Evolutionary conservation across 2,329 filamentous ascomycete genomes (phyloP).

Genomic region (Nemania sp.): DNA sequence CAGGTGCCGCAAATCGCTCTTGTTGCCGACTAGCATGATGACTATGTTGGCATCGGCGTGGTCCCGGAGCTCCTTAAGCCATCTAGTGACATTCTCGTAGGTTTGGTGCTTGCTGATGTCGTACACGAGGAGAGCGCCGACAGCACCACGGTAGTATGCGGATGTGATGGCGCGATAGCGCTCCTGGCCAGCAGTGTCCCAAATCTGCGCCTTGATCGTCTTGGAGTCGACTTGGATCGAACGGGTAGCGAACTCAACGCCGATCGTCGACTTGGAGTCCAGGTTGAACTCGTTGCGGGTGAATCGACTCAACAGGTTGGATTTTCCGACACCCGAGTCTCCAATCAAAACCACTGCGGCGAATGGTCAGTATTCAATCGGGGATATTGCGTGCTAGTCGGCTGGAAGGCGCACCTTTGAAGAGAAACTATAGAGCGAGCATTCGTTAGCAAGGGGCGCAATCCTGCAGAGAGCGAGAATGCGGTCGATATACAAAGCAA

Average conservation of each 20-base stretch:
- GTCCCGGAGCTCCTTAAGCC: conserved; percentile 97
- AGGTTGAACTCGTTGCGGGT: conserved; percentile 99
- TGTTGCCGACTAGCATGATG: conserved; percentile 99
- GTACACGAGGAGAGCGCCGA: conserved; percentile 96
- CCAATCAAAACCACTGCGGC: conserved; percentile 90
- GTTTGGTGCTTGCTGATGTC: conserved; percentile 99
- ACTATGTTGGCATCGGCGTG: conserved; percentile 99
- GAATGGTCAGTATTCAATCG: conserved; percentile 33
- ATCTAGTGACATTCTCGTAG: conserved; percentile 97
- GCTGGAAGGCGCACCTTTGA: conserved; percentile 73
- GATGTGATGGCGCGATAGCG: conserved; percentile 99
- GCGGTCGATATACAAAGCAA: not conserved
- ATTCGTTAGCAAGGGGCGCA: conserved; percentile 39
- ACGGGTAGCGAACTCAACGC: conserved; percentile 97
- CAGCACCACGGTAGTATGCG: conserved; percentile 97
- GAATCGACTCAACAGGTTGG: conserved; percentile 98
- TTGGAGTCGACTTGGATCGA: conserved; percentile 99
- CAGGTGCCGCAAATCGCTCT: conserved; percentile 99
- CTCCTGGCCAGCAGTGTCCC: conserved; percentile 99
- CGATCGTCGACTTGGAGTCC: conserved; percentile 99
- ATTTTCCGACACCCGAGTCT: conserved; percentile 99
- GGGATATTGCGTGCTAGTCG: conserved; percentile 28
- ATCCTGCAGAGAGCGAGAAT: conserved; percentile 22
- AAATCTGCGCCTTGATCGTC: conserved; percentile 99
- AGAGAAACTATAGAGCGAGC: conserved; percentile 75